phyloP scores from a whole-genome alignment of 2,329 filamentous ascomycete genomes.

The Fusarium cicatricum region DNA sequence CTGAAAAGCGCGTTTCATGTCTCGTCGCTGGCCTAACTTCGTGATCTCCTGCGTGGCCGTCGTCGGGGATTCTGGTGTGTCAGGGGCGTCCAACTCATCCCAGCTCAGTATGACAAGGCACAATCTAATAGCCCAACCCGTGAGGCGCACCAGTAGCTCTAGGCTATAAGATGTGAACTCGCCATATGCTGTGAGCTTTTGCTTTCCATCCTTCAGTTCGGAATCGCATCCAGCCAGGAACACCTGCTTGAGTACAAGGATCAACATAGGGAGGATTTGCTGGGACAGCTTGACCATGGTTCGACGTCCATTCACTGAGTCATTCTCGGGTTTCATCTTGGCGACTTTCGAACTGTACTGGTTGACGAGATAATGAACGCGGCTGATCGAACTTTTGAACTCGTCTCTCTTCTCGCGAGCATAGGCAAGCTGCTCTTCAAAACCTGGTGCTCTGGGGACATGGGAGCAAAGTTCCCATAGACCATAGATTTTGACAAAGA shows the following conservation, averaged over 20 bases:
- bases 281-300: constrained; percentile 19
- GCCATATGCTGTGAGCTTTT: neutral
- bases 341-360: constrained; percentile 9
- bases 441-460: constrained; percentile 18
- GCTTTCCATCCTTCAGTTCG: neutral
- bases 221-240: constrained; percentile 30
- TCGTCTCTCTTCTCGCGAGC: constrained; percentile 2
- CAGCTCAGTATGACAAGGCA: constrained; percentile 16
- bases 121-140: constrained; percentile 30
- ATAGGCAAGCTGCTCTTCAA: constrained; percentile 27
- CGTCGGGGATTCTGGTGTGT: neutral
- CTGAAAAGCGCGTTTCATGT: neutral
- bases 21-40: constrained; percentile 6
- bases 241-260: constrained; percentile 32
- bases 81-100: constrained; percentile 16
- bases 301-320: neutral
- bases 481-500: constrained; percentile 22
- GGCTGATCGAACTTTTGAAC: constrained; percentile 13
- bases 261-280: constrained; percentile 40
- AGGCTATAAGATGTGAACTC: constrained; percentile 34
- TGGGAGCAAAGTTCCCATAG: constrained; percentile 26
- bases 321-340: neutral
- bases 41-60: neutral
- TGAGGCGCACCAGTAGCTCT: constrained; percentile 18
- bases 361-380: constrained; percentile 15